A percentile compares a stretch with the other conserved stretches of the same genome.
phyloP scores from a whole-genome alignment of 1,139 yeast genomes.

The Trichomonascaceae sp. region DNA sequence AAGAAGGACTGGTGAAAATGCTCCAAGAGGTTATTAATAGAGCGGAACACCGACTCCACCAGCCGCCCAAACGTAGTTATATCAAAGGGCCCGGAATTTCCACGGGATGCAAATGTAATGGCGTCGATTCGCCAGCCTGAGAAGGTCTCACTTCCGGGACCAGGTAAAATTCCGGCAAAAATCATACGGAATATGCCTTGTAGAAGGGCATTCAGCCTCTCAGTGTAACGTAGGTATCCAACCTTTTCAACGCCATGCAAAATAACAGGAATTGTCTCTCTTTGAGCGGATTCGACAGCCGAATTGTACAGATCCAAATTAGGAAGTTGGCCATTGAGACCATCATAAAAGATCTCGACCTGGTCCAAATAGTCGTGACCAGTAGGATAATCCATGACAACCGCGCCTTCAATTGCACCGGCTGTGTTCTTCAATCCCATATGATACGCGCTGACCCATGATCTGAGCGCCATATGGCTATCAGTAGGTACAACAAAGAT shows the following conservation, averaged over 20 bases:
- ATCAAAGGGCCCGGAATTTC: conserved; percentile 56
- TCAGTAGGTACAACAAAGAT: conserved; percentile 78
- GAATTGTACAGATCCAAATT: conserved; percentile 84
- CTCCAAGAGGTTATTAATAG: conserved; percentile 87
- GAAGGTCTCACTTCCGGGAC: conserved; percentile 78
- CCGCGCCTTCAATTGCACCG: conserved; percentile 92
- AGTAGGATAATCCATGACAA: conserved; percentile 70
- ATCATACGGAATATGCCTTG: conserved; percentile 65
- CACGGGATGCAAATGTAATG: conserved; percentile 66
- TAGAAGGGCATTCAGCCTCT: conserved; percentile 55
- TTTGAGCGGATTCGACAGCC: conserved; percentile 62
- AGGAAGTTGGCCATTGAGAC: conserved; percentile 92
- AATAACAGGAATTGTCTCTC: conserved; percentile 66
- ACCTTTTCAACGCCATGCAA: conserved; percentile 46
- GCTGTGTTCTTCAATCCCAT: conserved; percentile 79
- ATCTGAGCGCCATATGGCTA: conserved; percentile 60
- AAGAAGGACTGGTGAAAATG: conserved; percentile 97
- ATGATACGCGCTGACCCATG: conserved; percentile 96
- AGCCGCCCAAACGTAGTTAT: conserved; percentile 89
- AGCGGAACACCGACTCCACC: conserved; percentile 78
- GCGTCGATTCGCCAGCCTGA: conserved; percentile 97
- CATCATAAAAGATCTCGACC: conserved; percentile 74
- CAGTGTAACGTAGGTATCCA: conserved; percentile 32
- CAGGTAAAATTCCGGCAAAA: conserved; percentile 56
- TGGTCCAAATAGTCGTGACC: conserved; percentile 60